Evolutionary conservation across 2,329 filamentous ascomycete genomes (phyloP).

Genomic region (Trichoderma harzianum): DNA sequence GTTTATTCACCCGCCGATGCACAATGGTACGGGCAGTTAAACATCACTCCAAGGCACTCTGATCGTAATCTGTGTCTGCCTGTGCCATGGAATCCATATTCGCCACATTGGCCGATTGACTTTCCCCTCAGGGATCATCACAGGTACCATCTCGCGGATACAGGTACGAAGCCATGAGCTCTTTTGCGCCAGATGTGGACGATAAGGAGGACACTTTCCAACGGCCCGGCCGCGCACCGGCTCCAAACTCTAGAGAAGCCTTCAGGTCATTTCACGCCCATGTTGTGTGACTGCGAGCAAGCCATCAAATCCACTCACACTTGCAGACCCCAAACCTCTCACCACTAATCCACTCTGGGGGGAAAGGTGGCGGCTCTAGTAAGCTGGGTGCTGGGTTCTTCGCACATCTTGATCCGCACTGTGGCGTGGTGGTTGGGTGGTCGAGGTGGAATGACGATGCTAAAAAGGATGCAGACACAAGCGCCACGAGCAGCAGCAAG

Average conservation of each 20-base stretch:
- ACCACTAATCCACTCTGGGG: not conserved
- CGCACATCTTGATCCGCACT: constrained; percentile 3
- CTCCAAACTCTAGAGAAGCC: constrained; percentile 3
- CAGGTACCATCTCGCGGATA: not conserved
- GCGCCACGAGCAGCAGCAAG: not conserved
- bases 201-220: not conserved
- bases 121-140: not conserved
- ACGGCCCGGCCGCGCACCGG: constrained; percentile 9
- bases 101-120: not conserved
- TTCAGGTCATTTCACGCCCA: not conserved
- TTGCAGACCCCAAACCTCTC: not conserved
- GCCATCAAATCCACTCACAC: not conserved
- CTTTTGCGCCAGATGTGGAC: not conserved
- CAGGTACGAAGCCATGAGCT: not conserved
- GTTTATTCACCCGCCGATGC: constrained; percentile 11
- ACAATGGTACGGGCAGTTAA: not conserved
- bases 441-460: constrained; percentile 9
- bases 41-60: not conserved
- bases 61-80: not conserved
- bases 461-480: constrained; percentile 4
- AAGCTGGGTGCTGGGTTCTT: not conserved
- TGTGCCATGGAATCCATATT: not conserved
- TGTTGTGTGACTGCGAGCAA: not conserved
- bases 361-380: not conserved
- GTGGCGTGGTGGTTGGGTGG: constrained; percentile 9